Conservation (phyloP, 2,329 filamentous ascomycete genomes). For the Talaromyces funiculosus region DNA sequence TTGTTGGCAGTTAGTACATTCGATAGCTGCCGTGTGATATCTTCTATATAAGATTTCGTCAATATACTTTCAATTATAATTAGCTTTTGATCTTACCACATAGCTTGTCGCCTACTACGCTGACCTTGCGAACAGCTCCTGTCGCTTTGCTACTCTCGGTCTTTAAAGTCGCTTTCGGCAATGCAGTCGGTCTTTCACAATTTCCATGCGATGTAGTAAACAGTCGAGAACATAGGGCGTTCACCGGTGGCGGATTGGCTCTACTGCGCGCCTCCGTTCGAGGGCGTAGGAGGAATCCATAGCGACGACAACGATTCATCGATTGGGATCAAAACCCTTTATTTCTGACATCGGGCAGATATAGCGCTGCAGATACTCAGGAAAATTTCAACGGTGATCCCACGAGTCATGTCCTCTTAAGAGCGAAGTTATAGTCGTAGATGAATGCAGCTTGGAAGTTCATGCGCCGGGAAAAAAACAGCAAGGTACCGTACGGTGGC, state of each 20-base stretch:
- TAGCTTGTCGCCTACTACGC: conserved; percentile 29
- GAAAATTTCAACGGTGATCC: not conserved
- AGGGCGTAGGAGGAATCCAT: conserved; percentile 5
- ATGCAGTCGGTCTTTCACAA: not conserved
- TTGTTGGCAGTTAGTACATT: conserved; percentile 62
- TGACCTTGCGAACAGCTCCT: conserved; percentile 4
- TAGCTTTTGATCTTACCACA: conserved; percentile 25
- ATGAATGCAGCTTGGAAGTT: not conserved
- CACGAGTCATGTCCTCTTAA: not conserved
- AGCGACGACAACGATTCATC: conserved; percentile 1
- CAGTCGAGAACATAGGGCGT: not conserved
- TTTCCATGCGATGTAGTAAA: not conserved
- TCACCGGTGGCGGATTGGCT: not conserved
- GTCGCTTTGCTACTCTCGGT: not conserved
- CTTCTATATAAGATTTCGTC: conserved; percentile 42
- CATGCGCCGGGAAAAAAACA: not conserved
- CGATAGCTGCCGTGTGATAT: conserved; percentile 64
- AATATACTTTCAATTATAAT: not conserved
- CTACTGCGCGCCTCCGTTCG: conserved; percentile 1
- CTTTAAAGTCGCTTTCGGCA: not conserved
- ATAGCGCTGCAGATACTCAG: too few relatives aligned
- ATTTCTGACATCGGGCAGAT: not conserved
- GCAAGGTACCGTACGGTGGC: not conserved
- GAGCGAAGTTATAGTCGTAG: not conserved
- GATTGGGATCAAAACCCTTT: not conserved